Evolutionary conservation across 2,329 filamentous ascomycete species (phyloP), one percentile per base, ranked within the genome.

Genomic region (Beauveria sp.): DNA sequence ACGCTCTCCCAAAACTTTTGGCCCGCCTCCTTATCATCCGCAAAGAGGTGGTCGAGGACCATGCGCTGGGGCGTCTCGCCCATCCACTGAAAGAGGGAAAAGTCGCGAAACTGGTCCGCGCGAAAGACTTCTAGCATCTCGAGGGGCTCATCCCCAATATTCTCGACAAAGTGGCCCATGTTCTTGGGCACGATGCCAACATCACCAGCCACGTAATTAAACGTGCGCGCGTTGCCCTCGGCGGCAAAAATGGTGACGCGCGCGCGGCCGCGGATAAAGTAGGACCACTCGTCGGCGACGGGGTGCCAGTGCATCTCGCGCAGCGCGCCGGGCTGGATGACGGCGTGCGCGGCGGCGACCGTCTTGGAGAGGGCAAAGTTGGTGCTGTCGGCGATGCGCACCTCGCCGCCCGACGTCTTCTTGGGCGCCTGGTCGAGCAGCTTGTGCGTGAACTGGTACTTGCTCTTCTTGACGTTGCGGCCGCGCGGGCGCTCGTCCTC

Each of bases 281-380:
- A 93, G 7, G 85, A 89, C 89, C 89, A 93, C 72, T 92, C 89
- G 68, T 92, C 89, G 14, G 88, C 88, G 50, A 84, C 86, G 0
- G 88, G 88, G 69, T 93, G 89, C 89, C 89, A 93, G 76, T 93
- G 89, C 80, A 93, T 91, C 75, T 91, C 89, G 10, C 89, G 83
- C 70, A 92, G 78, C 0, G 87, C 88, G 16, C 88, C 88, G 0
- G 89, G 88, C 65, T 88, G 78, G 64, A 93, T 89, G 43, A 83
- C 82, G 20, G 90, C 82, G 68, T 91, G 82, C 1, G 88, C 89
- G 0, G 89, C 88, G 0, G 89, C 88, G 22, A 92, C 82, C 0
- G 86, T 89, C 72, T 84, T 86, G 51, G 88, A 89, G 64, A 91
- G 82, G 34, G 85, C 84, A 70, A 93, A 93, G 73, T 89, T 91